These are phyloP conservation scores for Teratosphaeriaceae sp. DNA, from an alignment of 2,329 filamentous ascomycete species.

Conservation along the genomic window DNA sequence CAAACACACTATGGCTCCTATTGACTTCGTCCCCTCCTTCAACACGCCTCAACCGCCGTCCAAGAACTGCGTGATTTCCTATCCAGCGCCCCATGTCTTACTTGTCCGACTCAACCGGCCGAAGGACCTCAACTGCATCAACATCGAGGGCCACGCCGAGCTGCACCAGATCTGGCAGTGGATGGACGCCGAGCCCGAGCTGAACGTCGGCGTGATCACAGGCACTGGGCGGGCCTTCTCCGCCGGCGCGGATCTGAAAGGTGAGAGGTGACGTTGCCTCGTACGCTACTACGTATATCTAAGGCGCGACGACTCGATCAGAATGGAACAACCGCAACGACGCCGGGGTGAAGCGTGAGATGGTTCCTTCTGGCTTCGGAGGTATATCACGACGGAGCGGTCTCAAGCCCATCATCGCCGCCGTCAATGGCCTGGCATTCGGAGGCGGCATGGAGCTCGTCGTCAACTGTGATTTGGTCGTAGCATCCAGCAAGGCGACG, in stretches of 20 bases:
- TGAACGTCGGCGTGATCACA: conserved; percentile 36
- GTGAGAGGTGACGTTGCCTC: background rate
- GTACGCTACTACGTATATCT: no score
- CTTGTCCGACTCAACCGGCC: conserved; percentile 30
- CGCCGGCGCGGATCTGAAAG: conserved; percentile 46
- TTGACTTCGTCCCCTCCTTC: conserved; percentile 1
- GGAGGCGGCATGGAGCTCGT: conserved; percentile 51
- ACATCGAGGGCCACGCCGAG: conserved; percentile 36
- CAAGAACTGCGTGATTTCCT: conserved; percentile 27
- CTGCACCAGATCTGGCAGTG: conserved; percentile 43
- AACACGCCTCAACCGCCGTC: background rate
- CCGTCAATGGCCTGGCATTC: conserved; percentile 50
- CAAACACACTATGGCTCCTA: background rate
- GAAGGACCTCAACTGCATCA: conserved; percentile 15
- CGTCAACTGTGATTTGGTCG: conserved; percentile 47
- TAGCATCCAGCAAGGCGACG: conserved; percentile 42
- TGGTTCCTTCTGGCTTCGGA: conserved; percentile 39
- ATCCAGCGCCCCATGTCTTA: conserved; percentile 41
- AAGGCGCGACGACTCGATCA: no score
- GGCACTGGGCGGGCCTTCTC: conserved; percentile 49
- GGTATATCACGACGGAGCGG: conserved; percentile 49
- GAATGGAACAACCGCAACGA: conserved; percentile 22
- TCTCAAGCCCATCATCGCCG: conserved; percentile 53
- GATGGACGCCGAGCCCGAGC: conserved; percentile 38
- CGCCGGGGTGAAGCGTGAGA: conserved; percentile 13